Base-by-base conservation (phyloP, 2,329 filamentous ascomycete genomes). In the Venturiaceae sp. region DNA sequence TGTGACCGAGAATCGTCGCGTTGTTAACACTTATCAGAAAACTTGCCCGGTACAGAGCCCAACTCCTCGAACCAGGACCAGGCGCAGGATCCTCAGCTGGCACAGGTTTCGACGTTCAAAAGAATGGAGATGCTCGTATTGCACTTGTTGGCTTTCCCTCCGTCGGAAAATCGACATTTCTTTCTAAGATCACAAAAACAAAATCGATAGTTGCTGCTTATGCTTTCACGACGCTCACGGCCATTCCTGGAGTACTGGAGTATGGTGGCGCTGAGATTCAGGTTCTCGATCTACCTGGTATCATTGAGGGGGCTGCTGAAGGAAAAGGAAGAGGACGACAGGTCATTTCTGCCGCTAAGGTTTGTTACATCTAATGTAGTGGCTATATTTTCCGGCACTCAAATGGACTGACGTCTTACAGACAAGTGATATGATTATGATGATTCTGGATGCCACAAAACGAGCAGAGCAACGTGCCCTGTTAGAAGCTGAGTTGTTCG, bases 121-220 rank as follows among this genome's bases (percentile, higher is more conserved):
- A 99, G 75, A 92, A 87, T 64, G 94, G 94, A 63, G 94, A 99
- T 78, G 94, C 94, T 14, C 85, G 94, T 68, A 97, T 99, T 75
- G 91, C 95, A 1, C 83, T 99, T 2, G 95, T 99, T 57, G 94
- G 94, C n/a, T 99, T 99, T 67, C 94, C 95, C 0, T 99, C 95
- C 0, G 94, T 99, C 55, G 94, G 94, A 71, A 99, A 99, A 77
- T 99, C 94, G 2, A 99, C 94, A 0, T 97, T 99, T 70, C 73
- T 99, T n/a, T 96, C 92, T 53, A 96, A 97, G 70, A 95, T 99
- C 71, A 99, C 94, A 54, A 97, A 96, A 76, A 99, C 95, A 39
- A 91, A 90, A 69, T 96, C 91, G 55, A 92, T 96, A 72, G 91
- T 96, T 30, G 94, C 94, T 0, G 89, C 94, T 0, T 99, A 99